Percentiles rank a stretch among this genome's conserved stretches.
phyloP scores from a whole-genome alignment of 164 flowering plant genomes.

The Vitis vinifera region ASM3070453v1 NC_081822.1:2361501-2362000 shows the following conservation, averaged over 20 bases:
- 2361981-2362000: constrained; percentile 77
- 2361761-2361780: constrained; percentile 88
- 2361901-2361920: constrained; percentile 88
- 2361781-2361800: constrained; percentile 77
- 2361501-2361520: neutral
- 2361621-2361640: constrained; percentile 97
- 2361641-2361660: constrained; percentile 88
- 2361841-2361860: constrained; percentile 41
- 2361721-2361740: constrained; percentile 61
- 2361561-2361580: constrained; percentile 52
- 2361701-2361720: constrained; percentile 90
- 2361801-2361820: constrained; percentile 86
- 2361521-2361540: constrained; percentile 13
- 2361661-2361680: constrained; percentile 81
- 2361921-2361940: constrained; percentile 87
- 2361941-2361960: constrained; percentile 78
- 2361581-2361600: constrained; percentile 84
- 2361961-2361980: constrained; percentile 56
- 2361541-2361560: constrained; percentile 37
- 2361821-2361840: constrained; percentile 71
- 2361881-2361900: constrained; percentile 83
- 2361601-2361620: constrained; percentile 97
- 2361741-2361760: constrained; percentile 74
- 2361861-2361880: constrained; percentile 51
- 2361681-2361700: constrained; percentile 84